Percentiles rank a stretch among this genome's conserved stretches.
These are phyloP conservation scores for Penicillium angulare DNA, from an alignment of 495 filamentous ascomycete species.

Conservation along the genomic window DNA sequence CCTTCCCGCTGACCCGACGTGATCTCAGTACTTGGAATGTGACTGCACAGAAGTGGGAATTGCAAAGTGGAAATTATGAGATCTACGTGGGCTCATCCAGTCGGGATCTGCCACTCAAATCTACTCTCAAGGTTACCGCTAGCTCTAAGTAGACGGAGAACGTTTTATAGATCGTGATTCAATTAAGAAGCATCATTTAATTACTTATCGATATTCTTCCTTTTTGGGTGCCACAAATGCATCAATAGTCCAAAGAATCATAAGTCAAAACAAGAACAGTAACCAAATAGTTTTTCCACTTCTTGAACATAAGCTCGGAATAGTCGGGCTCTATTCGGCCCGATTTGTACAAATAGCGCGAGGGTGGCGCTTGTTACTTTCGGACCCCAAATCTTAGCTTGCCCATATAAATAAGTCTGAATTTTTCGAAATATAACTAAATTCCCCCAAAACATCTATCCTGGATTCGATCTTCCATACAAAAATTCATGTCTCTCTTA, in stretches of 20 bases:
- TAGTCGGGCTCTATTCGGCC: background rate
- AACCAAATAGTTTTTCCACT: too few species aligned
- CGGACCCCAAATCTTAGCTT: background rate
- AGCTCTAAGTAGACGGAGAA: background rate
- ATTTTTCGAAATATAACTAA: too few species aligned
- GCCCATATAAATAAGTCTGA: background rate
- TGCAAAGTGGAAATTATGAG: constrained; percentile 32
- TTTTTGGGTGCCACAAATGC: too few species aligned
- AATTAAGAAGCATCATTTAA: too few species aligned
- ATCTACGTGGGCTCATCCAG: constrained; percentile 26
- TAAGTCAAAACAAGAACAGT: too few species aligned
- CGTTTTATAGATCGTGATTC: background rate
- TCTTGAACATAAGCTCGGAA: background rate
- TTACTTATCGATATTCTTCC: too few species aligned
- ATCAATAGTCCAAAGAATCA: too few species aligned
- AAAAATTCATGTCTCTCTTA: background rate
- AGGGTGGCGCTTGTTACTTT: too few species aligned
- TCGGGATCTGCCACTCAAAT: constrained; percentile 17
- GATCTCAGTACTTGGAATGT: constrained; percentile 70
- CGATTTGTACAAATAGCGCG: background rate
- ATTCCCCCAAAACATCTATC: too few species aligned
- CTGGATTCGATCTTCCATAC: too few species aligned
- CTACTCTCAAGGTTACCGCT: constrained; percentile 8
- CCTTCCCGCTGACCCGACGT: constrained; percentile 58
- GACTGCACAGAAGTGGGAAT: constrained; percentile 56